A percentile compares a stretch with the other conserved stretches of the same genome.
phyloP scores from a whole-genome alignment of 352 stramenopile species.

The Peronospora belbahrii region DNA sequence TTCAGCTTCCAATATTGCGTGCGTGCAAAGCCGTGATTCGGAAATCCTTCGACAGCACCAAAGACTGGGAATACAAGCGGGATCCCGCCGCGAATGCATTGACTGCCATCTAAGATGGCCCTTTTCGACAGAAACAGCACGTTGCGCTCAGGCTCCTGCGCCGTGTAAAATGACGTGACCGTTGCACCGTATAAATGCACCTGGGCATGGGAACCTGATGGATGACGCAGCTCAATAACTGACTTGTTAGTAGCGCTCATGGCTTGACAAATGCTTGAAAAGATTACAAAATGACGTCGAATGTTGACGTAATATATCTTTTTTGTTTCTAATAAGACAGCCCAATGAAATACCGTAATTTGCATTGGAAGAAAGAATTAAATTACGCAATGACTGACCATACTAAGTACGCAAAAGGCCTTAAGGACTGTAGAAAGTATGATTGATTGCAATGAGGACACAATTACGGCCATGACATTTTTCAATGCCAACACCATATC shows the following conservation, averaged over 20 bases:
- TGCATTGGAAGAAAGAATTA: too few relatives aligned
- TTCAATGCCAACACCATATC: too few relatives aligned
- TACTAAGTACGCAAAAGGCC: too few relatives aligned
- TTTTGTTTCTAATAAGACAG: too few relatives aligned
- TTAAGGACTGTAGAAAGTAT: too few relatives aligned
- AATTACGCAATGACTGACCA: too few relatives aligned
- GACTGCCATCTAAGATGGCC: constrained; percentile 86
- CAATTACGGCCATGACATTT: too few relatives aligned
- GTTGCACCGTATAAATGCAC: constrained; percentile 91
- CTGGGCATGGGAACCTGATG: constrained; percentile 57
- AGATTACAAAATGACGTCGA: too few relatives aligned
- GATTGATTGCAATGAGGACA: too few relatives aligned
- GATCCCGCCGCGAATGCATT: constrained; percentile 93
- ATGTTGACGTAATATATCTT: too few relatives aligned
- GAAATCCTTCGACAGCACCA: constrained; percentile 75
- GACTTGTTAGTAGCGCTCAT: constrained; percentile 22
- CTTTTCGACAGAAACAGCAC: constrained; percentile 90
- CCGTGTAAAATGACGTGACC: constrained; percentile 80
- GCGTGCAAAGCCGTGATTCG: constrained; percentile 92
- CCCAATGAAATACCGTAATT: too few relatives aligned
- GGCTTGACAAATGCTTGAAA: neutral
- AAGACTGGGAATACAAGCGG: constrained; percentile 96
- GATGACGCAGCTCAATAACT: constrained; percentile 49
- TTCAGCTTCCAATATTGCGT: constrained; percentile 57
- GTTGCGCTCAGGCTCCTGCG: constrained; percentile 63